Conservation (phyloP, 352 stramenopile species). For the Pythium apleroticum region DNA sequence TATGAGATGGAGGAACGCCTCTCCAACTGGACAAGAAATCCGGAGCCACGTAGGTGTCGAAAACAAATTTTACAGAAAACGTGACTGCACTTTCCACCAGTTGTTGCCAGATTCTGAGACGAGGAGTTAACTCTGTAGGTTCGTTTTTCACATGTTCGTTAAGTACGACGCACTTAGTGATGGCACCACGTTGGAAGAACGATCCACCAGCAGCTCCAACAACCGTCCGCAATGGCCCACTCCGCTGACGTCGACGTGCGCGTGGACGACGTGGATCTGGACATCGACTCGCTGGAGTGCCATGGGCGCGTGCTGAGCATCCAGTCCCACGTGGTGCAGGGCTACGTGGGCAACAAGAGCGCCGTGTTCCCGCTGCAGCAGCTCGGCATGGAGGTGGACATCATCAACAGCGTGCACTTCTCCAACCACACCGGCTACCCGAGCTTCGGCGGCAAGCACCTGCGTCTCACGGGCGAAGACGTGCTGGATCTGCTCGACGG, state of each 20-base stretch:
- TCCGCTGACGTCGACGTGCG: neutral
- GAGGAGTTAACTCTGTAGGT: neutral
- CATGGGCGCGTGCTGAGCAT: slow-evolving; percentile 80
- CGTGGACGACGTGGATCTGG: slow-evolving; percentile 6
- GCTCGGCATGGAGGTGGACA: slow-evolving; percentile 83
- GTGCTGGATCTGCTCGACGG: slow-evolving; percentile 77
- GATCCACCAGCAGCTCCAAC: neutral
- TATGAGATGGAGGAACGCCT: too few relatives aligned
- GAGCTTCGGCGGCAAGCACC: slow-evolving; percentile 64
- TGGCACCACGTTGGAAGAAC: neutral
- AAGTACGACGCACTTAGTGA: neutral
- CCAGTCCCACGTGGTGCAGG: slow-evolving; percentile 87
- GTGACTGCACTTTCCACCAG: neutral
- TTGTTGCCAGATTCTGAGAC: neutral
- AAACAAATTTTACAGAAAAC: neutral
- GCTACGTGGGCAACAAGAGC: slow-evolving; percentile 88
- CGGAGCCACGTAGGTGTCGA: neutral
- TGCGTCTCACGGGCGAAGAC: slow-evolving; percentile 69
- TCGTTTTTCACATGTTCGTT: neutral
- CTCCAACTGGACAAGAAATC: neutral
- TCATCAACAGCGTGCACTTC: slow-evolving; percentile 89
- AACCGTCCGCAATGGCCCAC: neutral
- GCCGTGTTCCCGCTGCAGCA: slow-evolving; percentile 84
- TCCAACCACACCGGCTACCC: slow-evolving; percentile 87
- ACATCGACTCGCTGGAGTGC: slow-evolving; percentile 29